Conservation (phyloP, 2,329 filamentous ascomycete genomes). For the Triangularia setosa region DNA sequence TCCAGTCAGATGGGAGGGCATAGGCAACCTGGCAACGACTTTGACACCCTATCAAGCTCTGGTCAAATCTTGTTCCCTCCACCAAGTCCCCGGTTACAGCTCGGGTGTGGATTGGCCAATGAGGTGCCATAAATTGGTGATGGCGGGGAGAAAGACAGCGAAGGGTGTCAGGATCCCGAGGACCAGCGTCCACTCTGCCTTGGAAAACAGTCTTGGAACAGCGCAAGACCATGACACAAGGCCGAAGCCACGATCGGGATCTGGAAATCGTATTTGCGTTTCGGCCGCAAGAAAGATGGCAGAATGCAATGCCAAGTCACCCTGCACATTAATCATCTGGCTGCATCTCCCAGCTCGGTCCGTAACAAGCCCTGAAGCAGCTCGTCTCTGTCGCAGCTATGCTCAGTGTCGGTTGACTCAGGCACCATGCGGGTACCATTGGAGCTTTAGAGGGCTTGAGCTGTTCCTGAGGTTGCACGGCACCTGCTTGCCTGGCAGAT, state of each 20-base stretch:
- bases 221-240: neutral
- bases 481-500: neutral
- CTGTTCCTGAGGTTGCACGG: neutral
- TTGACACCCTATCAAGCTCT: neutral
- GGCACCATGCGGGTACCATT: constrained; percentile 8
- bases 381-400: neutral
- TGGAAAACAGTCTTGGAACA: neutral
- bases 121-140: neutral
- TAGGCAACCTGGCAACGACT: neutral
- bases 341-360: neutral
- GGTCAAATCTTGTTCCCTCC: neutral
- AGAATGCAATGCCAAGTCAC: neutral
- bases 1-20: neutral
- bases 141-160: neutral
- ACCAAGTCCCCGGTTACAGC: neutral
- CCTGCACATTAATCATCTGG: neutral
- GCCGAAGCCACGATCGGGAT: neutral
- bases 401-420: neutral
- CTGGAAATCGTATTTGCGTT: neutral
- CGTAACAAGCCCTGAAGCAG: neutral
- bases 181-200: neutral
- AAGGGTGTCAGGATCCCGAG: neutral
- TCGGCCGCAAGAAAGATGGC: neutral
- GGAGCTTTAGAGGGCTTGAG: neutral
- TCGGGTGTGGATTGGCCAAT: neutral